phyloP scores from a whole-genome alignment of 352 stramenopile species.

The Phytopythium ostracodes region DNA sequence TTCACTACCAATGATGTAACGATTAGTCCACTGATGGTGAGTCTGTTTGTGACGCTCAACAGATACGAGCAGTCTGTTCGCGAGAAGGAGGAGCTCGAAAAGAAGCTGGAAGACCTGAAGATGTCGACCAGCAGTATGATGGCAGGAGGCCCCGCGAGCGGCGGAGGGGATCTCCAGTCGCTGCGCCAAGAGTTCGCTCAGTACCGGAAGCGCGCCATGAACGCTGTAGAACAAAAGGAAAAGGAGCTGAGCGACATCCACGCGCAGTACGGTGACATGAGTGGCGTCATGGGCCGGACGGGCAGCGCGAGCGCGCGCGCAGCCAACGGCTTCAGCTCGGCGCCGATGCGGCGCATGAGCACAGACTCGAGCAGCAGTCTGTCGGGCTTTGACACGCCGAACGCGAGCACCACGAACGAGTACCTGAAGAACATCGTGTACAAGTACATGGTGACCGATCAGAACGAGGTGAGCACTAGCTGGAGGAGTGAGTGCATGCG shows the following conservation, averaged over 20 bases:
- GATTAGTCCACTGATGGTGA: not conserved
- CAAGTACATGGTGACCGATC: constrained; percentile 89
- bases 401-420: constrained; percentile 81
- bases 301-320: constrained; percentile 19
- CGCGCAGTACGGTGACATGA: constrained; percentile 49
- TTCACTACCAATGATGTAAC: not conserved
- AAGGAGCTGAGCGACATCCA: constrained; percentile 73
- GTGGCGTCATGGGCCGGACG: constrained; percentile 28
- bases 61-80: constrained; percentile 73
- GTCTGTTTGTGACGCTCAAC: not conserved
- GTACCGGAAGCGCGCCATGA: constrained; percentile 72
- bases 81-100: constrained; percentile 77
- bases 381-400: constrained; percentile 75
- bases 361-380: constrained; percentile 76
- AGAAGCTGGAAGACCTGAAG: constrained; percentile 67
- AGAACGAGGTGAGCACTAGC: constrained; percentile 45
- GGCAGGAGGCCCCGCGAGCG: constrained; percentile 19
- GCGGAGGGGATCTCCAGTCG: constrained; percentile 51
- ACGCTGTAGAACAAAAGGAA: constrained; percentile 80
- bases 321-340: constrained; percentile 15
- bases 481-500: not conserved
- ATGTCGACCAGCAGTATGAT: constrained; percentile 30
- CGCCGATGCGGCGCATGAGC: constrained; percentile 62
- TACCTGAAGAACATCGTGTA: constrained; percentile 91
- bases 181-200: constrained; percentile 77